Evolutionary conservation across 2,329 filamentous ascomycete species (phyloP), one percentile per base, ranked within the genome.

Genomic region (Penicillium griseofulvum): DNA sequence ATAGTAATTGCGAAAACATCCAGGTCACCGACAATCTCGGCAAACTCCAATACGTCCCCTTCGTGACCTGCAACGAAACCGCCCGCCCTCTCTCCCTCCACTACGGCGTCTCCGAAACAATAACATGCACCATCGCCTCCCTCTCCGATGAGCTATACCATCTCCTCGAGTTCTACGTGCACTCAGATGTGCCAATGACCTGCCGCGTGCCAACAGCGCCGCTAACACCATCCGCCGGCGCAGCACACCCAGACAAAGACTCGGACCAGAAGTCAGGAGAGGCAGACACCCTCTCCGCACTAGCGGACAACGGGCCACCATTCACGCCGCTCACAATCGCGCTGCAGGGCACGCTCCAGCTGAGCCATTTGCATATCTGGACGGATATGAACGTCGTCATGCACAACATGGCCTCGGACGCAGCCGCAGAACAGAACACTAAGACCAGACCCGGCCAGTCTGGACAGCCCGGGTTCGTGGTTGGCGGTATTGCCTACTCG

Each of bases 61-160:
- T 97, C 74, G 90, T 90, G 24, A 81, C 82, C 33, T 97, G 94
- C 83, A 89, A 91, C 75, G 94, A 97, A 75, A 97, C 94, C 12
- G 81, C 81, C 41, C 82, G 84, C 47, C 87, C 92, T 0, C 86
- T 99, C 66, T 86, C 94, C 67, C 87, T 99, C 71, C 83, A 85
- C 72, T 97, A 96, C 78, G 92, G 92, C 71, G 76, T 89, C 63
- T 73, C 74, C 42, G 72, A 77, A 72, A 91, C 96, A 44, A 76
- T 84, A 58, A 80, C 76, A 41, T 80, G 79, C 65, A 79, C 83
- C 43, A 78, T 82, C 56, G 72, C 76, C 54, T 73, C 74, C 29
- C 77, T 82, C 10, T 75, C 80, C 29, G 83, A 84, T 57, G 73
- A 81, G 2, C 74, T 81, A 34, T 79, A 83, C 61, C 83, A 85